These are phyloP conservation scores for Graphilbum ipis-grandicollis DNA, from an alignment of 2,329 filamentous ascomycete species.

Conservation along the genomic window DNA sequence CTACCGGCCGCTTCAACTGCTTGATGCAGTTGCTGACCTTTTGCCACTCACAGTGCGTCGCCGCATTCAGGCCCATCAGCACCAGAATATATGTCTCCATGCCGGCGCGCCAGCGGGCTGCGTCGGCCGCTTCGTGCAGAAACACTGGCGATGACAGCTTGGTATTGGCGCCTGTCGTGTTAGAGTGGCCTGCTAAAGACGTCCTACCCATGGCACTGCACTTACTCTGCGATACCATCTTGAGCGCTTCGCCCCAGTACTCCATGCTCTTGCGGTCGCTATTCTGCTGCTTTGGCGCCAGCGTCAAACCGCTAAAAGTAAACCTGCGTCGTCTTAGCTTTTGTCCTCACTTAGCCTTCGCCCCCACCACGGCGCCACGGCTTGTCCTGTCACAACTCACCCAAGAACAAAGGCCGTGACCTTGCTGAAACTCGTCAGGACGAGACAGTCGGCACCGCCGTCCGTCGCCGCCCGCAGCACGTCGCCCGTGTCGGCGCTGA, in stretches of 20 bases:
- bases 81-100: slow-evolving; percentile 53
- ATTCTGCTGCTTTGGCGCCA: slow-evolving; percentile 18
- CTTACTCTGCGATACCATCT: slow-evolving; percentile 17
- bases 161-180: slow-evolving; percentile 8
- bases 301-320: slow-evolving; percentile 34
- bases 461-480: slow-evolving; percentile 28
- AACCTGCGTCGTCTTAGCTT: slow-evolving; percentile 22
- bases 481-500: slow-evolving; percentile 38
- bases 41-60: slow-evolving; percentile 53
- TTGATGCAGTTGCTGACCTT: slow-evolving; percentile 40
- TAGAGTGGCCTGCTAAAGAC: no score
- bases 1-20: slow-evolving; percentile 28
- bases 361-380: no score
- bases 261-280: slow-evolving; percentile 18
- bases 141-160: slow-evolving; percentile 22
- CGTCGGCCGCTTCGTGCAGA: slow-evolving; percentile 37
- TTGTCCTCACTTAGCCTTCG: no score
- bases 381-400: no score
- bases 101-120: slow-evolving; percentile 46
- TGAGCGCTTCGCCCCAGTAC: slow-evolving; percentile 22
- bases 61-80: slow-evolving; percentile 52
- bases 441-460: slow-evolving; percentile 34
- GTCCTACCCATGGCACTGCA: slow-evolving; percentile 4
- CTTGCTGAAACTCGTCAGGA: slow-evolving; percentile 43
- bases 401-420: slow-evolving; percentile 37